Percentiles rank a stretch among this genome's conserved stretches.
Evolutionary conservation across 805 yeast genomes (phyloP).

Genomic region (Kazachstania africana): DNA sequence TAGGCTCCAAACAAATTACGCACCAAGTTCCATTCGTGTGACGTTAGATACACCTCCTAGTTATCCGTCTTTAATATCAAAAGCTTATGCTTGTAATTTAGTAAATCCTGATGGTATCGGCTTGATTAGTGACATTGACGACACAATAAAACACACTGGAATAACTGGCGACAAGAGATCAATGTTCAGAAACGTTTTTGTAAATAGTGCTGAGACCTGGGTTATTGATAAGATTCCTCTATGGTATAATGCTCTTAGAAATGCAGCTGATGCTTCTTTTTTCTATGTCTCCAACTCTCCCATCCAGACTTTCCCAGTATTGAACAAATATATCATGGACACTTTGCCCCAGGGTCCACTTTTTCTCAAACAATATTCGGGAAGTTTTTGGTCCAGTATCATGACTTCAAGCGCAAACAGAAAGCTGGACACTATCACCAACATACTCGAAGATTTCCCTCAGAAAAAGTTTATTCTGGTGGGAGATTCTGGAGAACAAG

Average conservation of each 20-base stretch:
- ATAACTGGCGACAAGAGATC: slow-evolving; percentile 81
- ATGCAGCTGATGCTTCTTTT: slow-evolving; percentile 39
- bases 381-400: slow-evolving; percentile 67
- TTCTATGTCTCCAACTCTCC: slow-evolving; percentile 96
- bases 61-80: slow-evolving; percentile 5
- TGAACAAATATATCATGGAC: slow-evolving; percentile 16
- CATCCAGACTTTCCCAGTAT: slow-evolving; percentile 66
- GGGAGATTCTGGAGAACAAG: slow-evolving; percentile 95
- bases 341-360: slow-evolving; percentile 71
- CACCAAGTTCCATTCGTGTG: slow-evolving; percentile 31
- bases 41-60: slow-evolving; percentile 16
- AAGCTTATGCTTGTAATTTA: slow-evolving; percentile 8
- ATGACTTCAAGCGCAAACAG: slow-evolving; percentile 82
- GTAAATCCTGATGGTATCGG: slow-evolving; percentile 41
- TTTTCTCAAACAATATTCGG: slow-evolving; percentile 77
- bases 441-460: slow-evolving; percentile 64
- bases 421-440: slow-evolving; percentile 53
- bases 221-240: slow-evolving; percentile 59
- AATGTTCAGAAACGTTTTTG: slow-evolving; percentile 65
- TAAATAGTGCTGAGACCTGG: slow-evolving; percentile 56
- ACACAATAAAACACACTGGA: slow-evolving; percentile 84
- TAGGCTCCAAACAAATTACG: slow-evolving; percentile 41
- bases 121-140: slow-evolving; percentile 86
- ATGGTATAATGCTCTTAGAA: slow-evolving; percentile 51
- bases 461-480: slow-evolving; percentile 66